Base-by-base conservation (phyloP, 106 monocot species). In the Amphibolis antarctica region DNA sequence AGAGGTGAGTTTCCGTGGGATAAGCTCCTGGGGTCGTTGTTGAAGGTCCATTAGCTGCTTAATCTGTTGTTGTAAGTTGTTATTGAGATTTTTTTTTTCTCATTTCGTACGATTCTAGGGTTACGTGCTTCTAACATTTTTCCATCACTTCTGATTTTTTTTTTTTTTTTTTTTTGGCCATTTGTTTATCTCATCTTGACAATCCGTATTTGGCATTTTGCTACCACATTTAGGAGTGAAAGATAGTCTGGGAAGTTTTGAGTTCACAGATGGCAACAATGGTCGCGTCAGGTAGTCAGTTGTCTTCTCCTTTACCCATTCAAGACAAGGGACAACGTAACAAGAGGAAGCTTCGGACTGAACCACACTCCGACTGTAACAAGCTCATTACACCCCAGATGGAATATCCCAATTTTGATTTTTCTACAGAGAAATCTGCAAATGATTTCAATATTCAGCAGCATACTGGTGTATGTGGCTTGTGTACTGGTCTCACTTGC, bases 281-380 rank as follows among this genome's bases (percentile, higher is more conserved):
- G 81, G 77, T 84, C 60, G 77, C 74, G 62, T 60, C 52, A 18
- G 76, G 75, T 23, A 74, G 64, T 53, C 73, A 64, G 47, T 46
- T 71, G 22, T 66, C 81, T 29, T 62, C 80, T 7, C 64, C 88
- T 31, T 66, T 71, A 12, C 56, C 80, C 29, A 54, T 81, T 61
- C 84, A 82, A 60, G 89, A 86, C 58, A 84, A 78, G 56, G 78
- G 77, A 9, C 86, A 75, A 60, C 76, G 84, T 46, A 86, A 90
- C 69, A 96, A 96, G 72, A 57, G 94, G 36, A 96, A 96, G 59
- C 89, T 84, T 29, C 72, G 89, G 11, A 83, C 83, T 36, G 94
- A 94, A 58, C 78, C 82, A n/a, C 78, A 83, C 0, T 19, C 62
- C 10, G 85, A 86, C 49, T 71, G 62, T n/a, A 64, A 57, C 59